These are phyloP conservation scores for Sphaerulina musiva DNA, from an alignment of 2,329 filamentous ascomycete genomes.

Conservation along the genomic window DNA sequence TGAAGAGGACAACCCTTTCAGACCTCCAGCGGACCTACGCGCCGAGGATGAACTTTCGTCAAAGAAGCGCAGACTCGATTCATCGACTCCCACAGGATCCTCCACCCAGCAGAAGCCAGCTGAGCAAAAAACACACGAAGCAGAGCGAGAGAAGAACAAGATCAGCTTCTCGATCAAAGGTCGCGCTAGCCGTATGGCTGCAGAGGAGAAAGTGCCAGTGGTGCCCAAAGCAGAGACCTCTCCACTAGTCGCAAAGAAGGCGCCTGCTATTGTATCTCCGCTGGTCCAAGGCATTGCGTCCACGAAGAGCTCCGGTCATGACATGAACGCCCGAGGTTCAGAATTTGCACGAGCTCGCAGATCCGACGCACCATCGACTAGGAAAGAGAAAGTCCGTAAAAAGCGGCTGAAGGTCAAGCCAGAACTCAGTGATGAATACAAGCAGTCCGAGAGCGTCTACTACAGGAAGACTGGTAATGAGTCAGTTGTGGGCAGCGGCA, in stretches of 20 bases:
- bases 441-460: slow-evolving; percentile 80
- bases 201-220: slow-evolving; percentile 23
- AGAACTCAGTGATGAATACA: slow-evolving; percentile 63
- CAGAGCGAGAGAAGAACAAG: slow-evolving; percentile 45
- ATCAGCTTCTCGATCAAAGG: slow-evolving; percentile 93
- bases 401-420: slow-evolving; percentile 67
- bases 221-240: slow-evolving; percentile 26
- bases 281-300: slow-evolving; percentile 26
- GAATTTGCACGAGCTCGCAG: slow-evolving; percentile 18
- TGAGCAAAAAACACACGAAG: slow-evolving; percentile 38
- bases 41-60: slow-evolving; percentile 54
- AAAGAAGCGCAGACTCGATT: slow-evolving; percentile 25
- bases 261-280: slow-evolving; percentile 26
- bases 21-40: slow-evolving; percentile 58
- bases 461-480: slow-evolving; percentile 95
- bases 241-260: slow-evolving; percentile 47
- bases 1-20: slow-evolving; percentile 56
- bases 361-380: slow-evolving; percentile 20
- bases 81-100: slow-evolving; percentile 3
- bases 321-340: slow-evolving; percentile 29
- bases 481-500: slow-evolving; percentile 90
- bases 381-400: slow-evolving; percentile 56
- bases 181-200: slow-evolving; percentile 49
- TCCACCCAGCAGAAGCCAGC: slow-evolving; percentile 16
- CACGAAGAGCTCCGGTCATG: slow-evolving; percentile 31